These are phyloP conservation scores for Periglandula ipomoeae DNA, from an alignment of 2,329 filamentous ascomycete genomes.

Conservation along the genomic window DNA sequence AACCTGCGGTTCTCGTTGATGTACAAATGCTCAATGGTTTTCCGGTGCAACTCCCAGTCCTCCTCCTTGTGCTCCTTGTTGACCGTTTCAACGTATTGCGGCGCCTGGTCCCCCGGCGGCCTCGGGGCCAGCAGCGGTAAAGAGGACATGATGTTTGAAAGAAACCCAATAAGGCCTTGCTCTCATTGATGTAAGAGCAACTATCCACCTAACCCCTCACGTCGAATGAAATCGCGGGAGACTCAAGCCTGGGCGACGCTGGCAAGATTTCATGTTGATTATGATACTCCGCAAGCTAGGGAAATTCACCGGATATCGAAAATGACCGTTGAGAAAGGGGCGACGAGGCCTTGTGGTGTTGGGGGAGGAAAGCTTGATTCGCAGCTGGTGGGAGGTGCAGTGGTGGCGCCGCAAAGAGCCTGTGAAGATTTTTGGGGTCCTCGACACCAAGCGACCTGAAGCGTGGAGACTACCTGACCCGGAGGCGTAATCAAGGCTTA, in stretches of 20 bases:
- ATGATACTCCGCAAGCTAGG: background rate
- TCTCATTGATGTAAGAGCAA: background rate
- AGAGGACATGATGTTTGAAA: slow-evolving; percentile 10
- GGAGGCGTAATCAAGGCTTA: too few relatives aligned
- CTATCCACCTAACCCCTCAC: background rate
- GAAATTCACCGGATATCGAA: background rate
- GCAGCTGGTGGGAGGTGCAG: background rate
- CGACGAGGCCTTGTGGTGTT: background rate
- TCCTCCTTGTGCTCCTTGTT: slow-evolving; percentile 26
- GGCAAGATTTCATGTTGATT: background rate
- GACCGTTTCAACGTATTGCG: slow-evolving; percentile 15
- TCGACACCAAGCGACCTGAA: too few relatives aligned
- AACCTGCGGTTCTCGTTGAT: slow-evolving; percentile 26
- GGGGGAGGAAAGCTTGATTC: background rate
- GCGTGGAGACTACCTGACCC: too few relatives aligned
- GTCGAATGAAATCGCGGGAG: background rate
- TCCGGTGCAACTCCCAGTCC: slow-evolving; percentile 24
- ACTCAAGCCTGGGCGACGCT: background rate
- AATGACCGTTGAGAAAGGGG: background rate
- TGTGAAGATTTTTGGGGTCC: too few relatives aligned
- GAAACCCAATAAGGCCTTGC: background rate
- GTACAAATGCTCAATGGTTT: slow-evolving; percentile 24
- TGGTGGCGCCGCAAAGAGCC: too few relatives aligned
- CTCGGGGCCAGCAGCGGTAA: slow-evolving; percentile 25
- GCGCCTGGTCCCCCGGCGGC: slow-evolving; percentile 19